Percentiles rank a stretch among this genome's conserved stretches.
Evolutionary conservation across 768 basidiomycete genomes (phyloP).

Genomic region (Xerocomus brunneocitrinus): DNA sequence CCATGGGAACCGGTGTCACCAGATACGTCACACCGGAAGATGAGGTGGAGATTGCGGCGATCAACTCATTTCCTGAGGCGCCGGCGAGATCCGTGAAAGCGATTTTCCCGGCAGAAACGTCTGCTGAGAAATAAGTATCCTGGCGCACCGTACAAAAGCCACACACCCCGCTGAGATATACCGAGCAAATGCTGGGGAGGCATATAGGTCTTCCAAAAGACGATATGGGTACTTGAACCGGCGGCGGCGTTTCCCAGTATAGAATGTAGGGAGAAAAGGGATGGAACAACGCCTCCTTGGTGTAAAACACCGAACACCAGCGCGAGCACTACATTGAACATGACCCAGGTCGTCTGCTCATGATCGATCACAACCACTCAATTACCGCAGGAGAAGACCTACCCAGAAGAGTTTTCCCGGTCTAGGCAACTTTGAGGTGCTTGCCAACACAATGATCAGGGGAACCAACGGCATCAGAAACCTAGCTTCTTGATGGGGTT

Average conservation of each 20-base stretch:
- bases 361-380: not conserved
- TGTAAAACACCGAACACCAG: slow-evolving; percentile 37
- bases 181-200: slow-evolving; percentile 36
- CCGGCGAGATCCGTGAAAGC: slow-evolving; percentile 31
- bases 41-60: slow-evolving; percentile 12
- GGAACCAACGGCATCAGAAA: slow-evolving; percentile 36
- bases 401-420: slow-evolving; percentile 33
- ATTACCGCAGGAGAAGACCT: slow-evolving; percentile 1
- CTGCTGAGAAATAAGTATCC: slow-evolving; percentile 14
- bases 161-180: slow-evolving; percentile 21
- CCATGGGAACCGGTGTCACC: slow-evolving; percentile 31
- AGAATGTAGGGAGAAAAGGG: slow-evolving; percentile 32
- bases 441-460: slow-evolving; percentile 28
- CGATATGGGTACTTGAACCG: slow-evolving; percentile 11
- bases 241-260: slow-evolving; percentile 7
- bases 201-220: slow-evolving; percentile 41
- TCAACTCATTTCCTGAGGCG: slow-evolving; percentile 13
- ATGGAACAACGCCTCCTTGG: slow-evolving; percentile 41
- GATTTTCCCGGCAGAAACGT: slow-evolving; percentile 19
- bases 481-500: slow-evolving; percentile 39
- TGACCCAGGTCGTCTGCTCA: slow-evolving; percentile 26
- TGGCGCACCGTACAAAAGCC: not conserved
- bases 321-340: slow-evolving; percentile 26
- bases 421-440: slow-evolving; percentile 24
- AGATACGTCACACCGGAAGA: slow-evolving; percentile 18